Evolutionary conservation across 805 yeast genomes (phyloP).

Genomic region (Hanseniaspora lindneri): DNA sequence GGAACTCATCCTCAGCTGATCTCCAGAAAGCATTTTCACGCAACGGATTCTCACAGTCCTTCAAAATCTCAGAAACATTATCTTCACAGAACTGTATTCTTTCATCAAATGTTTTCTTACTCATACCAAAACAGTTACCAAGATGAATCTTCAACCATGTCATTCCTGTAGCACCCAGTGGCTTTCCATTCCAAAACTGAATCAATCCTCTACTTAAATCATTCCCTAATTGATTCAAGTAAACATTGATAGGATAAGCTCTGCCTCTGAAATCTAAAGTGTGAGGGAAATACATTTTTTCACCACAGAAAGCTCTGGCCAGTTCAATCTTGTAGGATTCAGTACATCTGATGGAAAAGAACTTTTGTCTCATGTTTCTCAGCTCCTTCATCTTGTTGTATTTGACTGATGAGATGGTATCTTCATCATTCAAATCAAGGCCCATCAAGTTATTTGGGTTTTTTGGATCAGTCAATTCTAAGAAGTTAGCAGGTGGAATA

Average conservation of each 20-base stretch:
- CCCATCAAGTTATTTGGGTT: conserved; percentile 43
- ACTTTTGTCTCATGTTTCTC: conserved; percentile 49
- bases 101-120: conserved; percentile 56
- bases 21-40: conserved; percentile 53
- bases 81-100: conserved; percentile 50
- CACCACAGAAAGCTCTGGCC: conserved; percentile 84
- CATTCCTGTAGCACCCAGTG: conserved; percentile 51
- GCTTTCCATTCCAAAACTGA: conserved; percentile 65
- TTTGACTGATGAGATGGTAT: neutral
- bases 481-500: conserved; percentile 46
- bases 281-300: conserved; percentile 66
- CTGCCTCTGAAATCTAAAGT: conserved; percentile 74
- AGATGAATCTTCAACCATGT: conserved; percentile 67
- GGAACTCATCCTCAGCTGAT: conserved; percentile 75
- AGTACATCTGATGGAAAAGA: conserved; percentile 85
- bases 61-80: conserved; percentile 42
- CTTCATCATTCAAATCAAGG: neutral
- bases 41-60: conserved; percentile 54
- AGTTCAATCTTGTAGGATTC: conserved; percentile 86
- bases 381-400: conserved; percentile 37
- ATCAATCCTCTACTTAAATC: conserved; percentile 64
- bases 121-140: conserved; percentile 63
- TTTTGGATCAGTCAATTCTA: conserved; percentile 39
- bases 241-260: conserved; percentile 71
- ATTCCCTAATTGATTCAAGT: conserved; percentile 69